phyloP scores from a whole-genome alignment of 768 basidiomycete genomes.

The Botryobasidium botryosum region DNA sequence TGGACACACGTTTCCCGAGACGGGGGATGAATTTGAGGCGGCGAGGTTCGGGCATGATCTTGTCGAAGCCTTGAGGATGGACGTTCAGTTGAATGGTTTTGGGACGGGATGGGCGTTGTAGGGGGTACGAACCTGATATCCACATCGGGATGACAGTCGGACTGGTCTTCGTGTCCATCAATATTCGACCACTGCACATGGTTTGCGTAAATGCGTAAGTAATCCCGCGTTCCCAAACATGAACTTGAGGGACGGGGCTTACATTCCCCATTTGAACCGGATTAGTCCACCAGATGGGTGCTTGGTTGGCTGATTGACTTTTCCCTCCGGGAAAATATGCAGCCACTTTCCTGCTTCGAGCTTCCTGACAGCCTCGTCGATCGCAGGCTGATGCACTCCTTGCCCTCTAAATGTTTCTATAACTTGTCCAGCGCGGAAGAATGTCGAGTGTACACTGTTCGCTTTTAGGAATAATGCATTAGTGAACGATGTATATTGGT shows the following conservation, averaged over 20 bases:
- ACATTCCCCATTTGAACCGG: slow-evolving; percentile 95
- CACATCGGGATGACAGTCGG: slow-evolving; percentile 87
- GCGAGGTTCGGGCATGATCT: slow-evolving; percentile 79
- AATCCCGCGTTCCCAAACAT: neutral
- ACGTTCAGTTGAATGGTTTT: neutral
- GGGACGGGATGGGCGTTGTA: neutral
- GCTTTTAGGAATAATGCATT: neutral
- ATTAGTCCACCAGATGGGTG: slow-evolving; percentile 28
- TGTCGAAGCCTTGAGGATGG: slow-evolving; percentile 46
- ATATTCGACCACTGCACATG: slow-evolving; percentile 50
- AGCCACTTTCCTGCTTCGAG: slow-evolving; percentile 81
- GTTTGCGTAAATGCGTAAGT: neutral
- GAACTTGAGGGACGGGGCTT: slow-evolving; percentile 25
- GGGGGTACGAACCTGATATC: slow-evolving; percentile 47
- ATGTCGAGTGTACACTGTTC: slow-evolving; percentile 55
- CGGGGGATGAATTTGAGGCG: slow-evolving; percentile 56
- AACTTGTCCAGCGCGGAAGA: slow-evolving; percentile 81
- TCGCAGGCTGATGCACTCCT: slow-evolving; percentile 74
- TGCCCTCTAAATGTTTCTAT: slow-evolving; percentile 84
- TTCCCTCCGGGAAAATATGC: slow-evolving; percentile 83
- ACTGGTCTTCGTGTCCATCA: slow-evolving; percentile 48
- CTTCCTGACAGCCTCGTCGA: slow-evolving; percentile 67
- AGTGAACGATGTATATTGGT: neutral
- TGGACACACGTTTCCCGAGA: slow-evolving; percentile 41
- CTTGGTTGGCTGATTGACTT: slow-evolving; percentile 46